These are phyloP conservation scores for Gracilaria domingensis DNA, from an alignment of 23 red algal species.

Conservation along the genomic window DNA sequence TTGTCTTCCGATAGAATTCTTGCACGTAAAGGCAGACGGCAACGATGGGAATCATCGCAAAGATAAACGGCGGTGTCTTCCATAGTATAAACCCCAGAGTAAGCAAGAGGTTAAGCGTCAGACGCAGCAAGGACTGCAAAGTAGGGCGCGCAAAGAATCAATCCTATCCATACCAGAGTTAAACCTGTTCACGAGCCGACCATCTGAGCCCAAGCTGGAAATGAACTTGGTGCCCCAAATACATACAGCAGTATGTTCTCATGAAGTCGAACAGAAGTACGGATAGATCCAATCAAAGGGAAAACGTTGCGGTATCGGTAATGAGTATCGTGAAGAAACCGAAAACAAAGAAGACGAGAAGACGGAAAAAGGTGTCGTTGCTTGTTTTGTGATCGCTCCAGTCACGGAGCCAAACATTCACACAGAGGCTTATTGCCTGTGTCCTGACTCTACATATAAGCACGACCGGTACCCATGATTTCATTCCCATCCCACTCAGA, in stretches of 20 bases:
- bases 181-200: slow-evolving; percentile 92
- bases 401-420: slow-evolving; percentile 58
- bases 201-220: slow-evolving; percentile 84
- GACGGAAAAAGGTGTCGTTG: slow-evolving; percentile 27
- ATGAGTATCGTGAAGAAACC: slow-evolving; percentile 33
- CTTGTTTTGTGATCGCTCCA: slow-evolving; percentile 47
- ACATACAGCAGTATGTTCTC: slow-evolving; percentile 76
- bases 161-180: slow-evolving; percentile 85
- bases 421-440: slow-evolving; percentile 25
- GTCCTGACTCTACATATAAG: slow-evolving; percentile 1
- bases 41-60: slow-evolving; percentile 56
- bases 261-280: slow-evolving; percentile 79
- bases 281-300: slow-evolving; percentile 62
- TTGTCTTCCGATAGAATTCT: slow-evolving; percentile 85
- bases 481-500: slow-evolving; percentile 27
- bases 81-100: slow-evolving; percentile 66
- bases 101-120: slow-evolving; percentile 32
- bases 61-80: slow-evolving; percentile 74
- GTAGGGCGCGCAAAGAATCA: slow-evolving; percentile 51
- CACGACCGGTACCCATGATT: slow-evolving; percentile 27
- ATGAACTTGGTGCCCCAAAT: slow-evolving; percentile 83
- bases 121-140: slow-evolving; percentile 56
- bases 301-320: slow-evolving; percentile 31
- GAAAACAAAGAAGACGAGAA: slow-evolving; percentile 52
- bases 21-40: slow-evolving; percentile 77